phyloP scores from a whole-genome alignment of 2,329 filamentous ascomycete genomes.

The Cadophora luteo-olivacea region DNA sequence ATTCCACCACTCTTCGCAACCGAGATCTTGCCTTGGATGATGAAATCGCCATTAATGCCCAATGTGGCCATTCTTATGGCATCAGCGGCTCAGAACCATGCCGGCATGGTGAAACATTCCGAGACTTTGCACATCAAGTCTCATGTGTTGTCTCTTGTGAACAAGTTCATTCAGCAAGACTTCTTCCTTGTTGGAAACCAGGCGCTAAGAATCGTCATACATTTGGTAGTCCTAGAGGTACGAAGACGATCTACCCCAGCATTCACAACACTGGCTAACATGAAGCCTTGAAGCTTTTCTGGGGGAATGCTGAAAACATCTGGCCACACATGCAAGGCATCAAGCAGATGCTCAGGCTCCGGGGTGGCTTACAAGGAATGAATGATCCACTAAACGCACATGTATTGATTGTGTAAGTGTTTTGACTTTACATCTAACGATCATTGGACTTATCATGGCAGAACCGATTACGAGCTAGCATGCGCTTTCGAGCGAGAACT shows the following conservation, averaged over 20 bases:
- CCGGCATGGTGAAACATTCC: background rate
- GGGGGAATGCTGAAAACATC: slow-evolving; percentile 18
- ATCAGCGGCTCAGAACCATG: slow-evolving; percentile 17
- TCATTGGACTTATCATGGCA: slow-evolving; percentile 34
- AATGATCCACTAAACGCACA: slow-evolving; percentile 56
- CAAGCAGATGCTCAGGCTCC: slow-evolving; percentile 54
- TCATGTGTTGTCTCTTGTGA: slow-evolving; percentile 24
- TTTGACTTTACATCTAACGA: background rate
- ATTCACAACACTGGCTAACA: too few relatives aligned
- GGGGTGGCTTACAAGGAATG: slow-evolving; percentile 53
- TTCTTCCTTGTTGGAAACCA: slow-evolving; percentile 22
- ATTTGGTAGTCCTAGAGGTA: slow-evolving; percentile 27
- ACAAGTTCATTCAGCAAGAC: slow-evolving; percentile 25
- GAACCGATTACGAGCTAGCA: slow-evolving; percentile 56
- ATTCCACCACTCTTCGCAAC: slow-evolving; percentile 19
- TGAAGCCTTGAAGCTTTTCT: too few relatives aligned
- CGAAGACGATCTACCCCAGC: too few relatives aligned
- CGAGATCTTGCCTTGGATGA: slow-evolving; percentile 28
- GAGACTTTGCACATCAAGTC: slow-evolving; percentile 25
- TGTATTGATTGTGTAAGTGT: slow-evolving; percentile 53
- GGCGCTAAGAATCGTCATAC: slow-evolving; percentile 27
- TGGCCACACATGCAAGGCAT: slow-evolving; percentile 52
- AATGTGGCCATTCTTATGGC: slow-evolving; percentile 31
- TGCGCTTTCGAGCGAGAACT: slow-evolving; percentile 55
- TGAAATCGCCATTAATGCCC: slow-evolving; percentile 31